These are phyloP conservation scores for Fraxinus xanthoxyloides DNA, from an alignment of 305 asterid genomes.

Conservation along the genomic window DNA sequence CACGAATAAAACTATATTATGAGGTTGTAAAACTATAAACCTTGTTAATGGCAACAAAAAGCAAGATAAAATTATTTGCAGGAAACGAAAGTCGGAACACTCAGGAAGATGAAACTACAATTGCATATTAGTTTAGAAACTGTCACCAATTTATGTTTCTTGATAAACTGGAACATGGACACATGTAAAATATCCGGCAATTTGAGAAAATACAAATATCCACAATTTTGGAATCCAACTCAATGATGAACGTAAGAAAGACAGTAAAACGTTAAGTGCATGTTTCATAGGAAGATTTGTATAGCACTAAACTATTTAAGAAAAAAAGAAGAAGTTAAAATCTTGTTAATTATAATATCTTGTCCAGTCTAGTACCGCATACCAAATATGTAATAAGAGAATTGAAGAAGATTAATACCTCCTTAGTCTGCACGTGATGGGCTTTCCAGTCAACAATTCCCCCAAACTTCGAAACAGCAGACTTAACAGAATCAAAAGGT, in stretches of 20 bases:
- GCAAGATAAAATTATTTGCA: background rate
- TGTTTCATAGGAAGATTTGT: background rate
- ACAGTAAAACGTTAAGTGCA: background rate
- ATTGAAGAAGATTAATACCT: constrained; percentile 48
- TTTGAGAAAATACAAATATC: background rate
- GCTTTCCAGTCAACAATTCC: constrained; percentile 99
- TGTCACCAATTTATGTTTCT: background rate
- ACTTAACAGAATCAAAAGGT: constrained; percentile 89
- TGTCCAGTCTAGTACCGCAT: background rate
- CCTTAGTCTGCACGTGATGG: constrained; percentile 79
- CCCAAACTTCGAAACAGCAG: constrained; percentile 93
- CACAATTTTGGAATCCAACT: background rate
- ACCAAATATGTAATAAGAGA: background rate
- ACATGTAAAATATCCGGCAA: background rate
- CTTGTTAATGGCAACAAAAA: background rate
- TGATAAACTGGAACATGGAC: background rate
- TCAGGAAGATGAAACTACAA: background rate
- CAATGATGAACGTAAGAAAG: background rate
- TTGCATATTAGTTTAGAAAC: background rate
- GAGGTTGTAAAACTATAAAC: background rate
- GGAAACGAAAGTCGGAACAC: background rate
- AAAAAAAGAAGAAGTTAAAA: background rate
- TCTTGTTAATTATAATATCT: background rate
- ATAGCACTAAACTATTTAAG: background rate
- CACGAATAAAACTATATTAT: background rate